Percentiles rank a stretch among this genome's conserved stretches.
Evolutionary conservation across 2,329 filamentous ascomycete species (phyloP).

Genomic region (Cucurbitaria berberidis): DNA sequence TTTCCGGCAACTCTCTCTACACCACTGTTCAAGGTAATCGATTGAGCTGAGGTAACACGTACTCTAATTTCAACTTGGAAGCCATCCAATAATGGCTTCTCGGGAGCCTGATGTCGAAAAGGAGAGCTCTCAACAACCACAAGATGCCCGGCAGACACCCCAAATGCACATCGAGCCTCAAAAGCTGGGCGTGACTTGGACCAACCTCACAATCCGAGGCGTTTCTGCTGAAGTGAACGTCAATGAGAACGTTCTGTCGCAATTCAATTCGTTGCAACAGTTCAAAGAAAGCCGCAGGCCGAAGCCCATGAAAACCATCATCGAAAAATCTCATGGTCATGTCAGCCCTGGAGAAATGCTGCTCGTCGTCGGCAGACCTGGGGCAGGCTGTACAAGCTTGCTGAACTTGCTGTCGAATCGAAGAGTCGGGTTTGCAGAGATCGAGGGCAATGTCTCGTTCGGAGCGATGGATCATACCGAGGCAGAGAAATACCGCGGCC

Average conservation of each 20-base stretch:
- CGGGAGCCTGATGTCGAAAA: too few species aligned
- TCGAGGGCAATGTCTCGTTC: conserved; percentile 61
- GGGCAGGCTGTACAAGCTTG: conserved; percentile 60
- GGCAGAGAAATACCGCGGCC: conserved; percentile 75
- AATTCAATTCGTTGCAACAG: conserved; percentile 56
- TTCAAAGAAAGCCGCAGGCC: conserved; percentile 54
- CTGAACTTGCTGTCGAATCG: conserved; percentile 65
- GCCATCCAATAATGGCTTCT: too few species aligned
- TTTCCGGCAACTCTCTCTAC: too few species aligned
- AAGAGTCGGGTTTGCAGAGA: conserved; percentile 61
- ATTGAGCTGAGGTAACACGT: too few species aligned
- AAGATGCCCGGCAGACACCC: too few species aligned
- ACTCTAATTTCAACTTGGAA: too few species aligned
- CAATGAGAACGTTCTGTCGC: conserved; percentile 63
- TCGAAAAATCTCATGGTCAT: conserved; percentile 69
- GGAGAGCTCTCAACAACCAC: too few species aligned
- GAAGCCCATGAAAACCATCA: conserved; percentile 62
- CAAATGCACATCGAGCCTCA: conserved; percentile 16
- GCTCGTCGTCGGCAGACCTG: conserved; percentile 72
- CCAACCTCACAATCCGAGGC: conserved; percentile 75
- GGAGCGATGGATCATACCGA: conserved; percentile 71
- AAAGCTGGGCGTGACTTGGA: conserved; percentile 76
- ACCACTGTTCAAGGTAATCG: too few species aligned
- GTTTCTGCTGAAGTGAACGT: conserved; percentile 66
- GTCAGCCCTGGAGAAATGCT: conserved; percentile 74